Evolutionary conservation across 768 basidiomycete genomes (phyloP).

Genomic region (Suillus brevipes): DNA sequence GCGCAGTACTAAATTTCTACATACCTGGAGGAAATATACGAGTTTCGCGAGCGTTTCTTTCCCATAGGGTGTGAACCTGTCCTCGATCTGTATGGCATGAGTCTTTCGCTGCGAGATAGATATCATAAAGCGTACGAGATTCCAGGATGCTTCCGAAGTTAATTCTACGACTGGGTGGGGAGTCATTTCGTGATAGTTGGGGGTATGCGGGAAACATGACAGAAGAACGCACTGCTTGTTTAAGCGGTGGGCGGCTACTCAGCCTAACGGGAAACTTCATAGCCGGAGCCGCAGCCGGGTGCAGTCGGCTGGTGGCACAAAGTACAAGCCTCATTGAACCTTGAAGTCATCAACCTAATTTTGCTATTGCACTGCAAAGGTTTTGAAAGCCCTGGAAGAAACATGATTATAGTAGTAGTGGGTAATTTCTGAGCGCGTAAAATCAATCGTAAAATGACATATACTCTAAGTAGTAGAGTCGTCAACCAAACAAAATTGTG

Average conservation of each 20-base stretch:
- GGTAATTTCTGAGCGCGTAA: conserved; percentile 23
- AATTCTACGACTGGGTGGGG: conserved; percentile 73
- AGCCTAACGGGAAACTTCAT: conserved; percentile 1
- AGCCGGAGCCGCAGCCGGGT: conserved; percentile 10
- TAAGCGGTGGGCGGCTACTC: neutral
- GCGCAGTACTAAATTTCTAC: conserved; percentile 14
- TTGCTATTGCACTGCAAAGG: neutral
- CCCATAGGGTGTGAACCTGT: conserved; percentile 89
- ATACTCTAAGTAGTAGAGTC: conserved; percentile 11
- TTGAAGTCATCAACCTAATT: neutral
- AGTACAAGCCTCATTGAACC: neutral
- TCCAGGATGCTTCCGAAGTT: conserved; percentile 86
- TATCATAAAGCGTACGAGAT: conserved; percentile 55
- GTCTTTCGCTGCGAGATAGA: neutral
- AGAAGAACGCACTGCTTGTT: neutral
- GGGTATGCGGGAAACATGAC: neutral
- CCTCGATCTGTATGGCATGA: conserved; percentile 61
- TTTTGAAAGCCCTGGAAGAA: neutral
- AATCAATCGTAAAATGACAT: conserved; percentile 14
- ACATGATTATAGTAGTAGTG: conserved; percentile 24
- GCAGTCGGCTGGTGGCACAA: neutral
- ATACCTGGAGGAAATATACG: conserved; percentile 80
- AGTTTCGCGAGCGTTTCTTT: conserved; percentile 86
- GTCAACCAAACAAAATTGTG: conserved; percentile 15
- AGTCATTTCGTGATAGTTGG: conserved; percentile 40